Evolutionary conservation across 345 rosid species (phyloP).

Genomic region (Erysimum cheiranthoides): DNA sequence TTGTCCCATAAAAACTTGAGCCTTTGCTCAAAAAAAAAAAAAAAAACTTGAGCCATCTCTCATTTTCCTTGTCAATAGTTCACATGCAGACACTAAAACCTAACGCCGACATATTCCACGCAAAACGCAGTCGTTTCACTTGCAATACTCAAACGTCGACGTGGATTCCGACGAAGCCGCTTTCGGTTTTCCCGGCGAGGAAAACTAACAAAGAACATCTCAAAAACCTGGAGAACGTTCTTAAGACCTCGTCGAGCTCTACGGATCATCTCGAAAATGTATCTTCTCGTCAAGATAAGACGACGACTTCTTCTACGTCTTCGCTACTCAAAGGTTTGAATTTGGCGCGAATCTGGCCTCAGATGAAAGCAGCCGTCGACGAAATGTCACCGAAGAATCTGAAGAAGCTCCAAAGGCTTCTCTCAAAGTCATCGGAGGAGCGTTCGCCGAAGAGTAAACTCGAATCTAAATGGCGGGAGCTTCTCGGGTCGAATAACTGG

Average conservation of each 20-base stretch:
- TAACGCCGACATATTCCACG: conserved; percentile 49
- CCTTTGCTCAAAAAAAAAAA: too few species aligned
- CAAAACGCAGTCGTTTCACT: conserved; percentile 56
- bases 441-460: conserved; percentile 85
- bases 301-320: conserved; percentile 29
- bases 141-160: conserved; percentile 54
- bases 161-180: conserved; percentile 48
- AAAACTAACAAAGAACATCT: conserved; percentile 46
- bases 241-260: conserved; percentile 27
- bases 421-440: conserved; percentile 74
- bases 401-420: conserved; percentile 70
- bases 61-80: neutral
- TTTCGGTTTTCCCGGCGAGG: neutral
- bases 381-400: conserved; percentile 88
- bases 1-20: conserved; percentile 27
- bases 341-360: conserved; percentile 77
- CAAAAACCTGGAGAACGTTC: conserved; percentile 64
- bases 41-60: conserved; percentile 16
- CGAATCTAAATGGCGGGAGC: conserved; percentile 77
- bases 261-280: neutral
- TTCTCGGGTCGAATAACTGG: conserved; percentile 55
- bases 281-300: conserved; percentile 36
- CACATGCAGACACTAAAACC: conserved; percentile 67
- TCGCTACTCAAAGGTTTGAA: conserved; percentile 61
- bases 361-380: conserved; percentile 73